phyloP scores from a whole-genome alignment of 2,329 filamentous ascomycete species.

The Tolypocladium amazonense region DNA sequence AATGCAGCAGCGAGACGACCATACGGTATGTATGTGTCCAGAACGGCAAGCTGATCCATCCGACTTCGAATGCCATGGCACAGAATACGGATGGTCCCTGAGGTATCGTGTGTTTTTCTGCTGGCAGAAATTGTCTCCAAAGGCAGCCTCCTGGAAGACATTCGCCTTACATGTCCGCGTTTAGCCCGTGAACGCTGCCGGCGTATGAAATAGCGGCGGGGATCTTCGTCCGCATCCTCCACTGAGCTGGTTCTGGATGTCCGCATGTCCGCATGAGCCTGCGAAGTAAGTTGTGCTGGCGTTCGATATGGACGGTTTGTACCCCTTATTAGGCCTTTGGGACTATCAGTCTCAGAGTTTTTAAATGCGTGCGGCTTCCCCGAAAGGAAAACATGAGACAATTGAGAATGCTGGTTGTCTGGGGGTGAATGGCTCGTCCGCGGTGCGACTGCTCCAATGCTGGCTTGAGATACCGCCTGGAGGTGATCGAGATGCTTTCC shows the following conservation, averaged over 20 bases:
- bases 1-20: constrained; percentile 5
- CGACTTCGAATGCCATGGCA: constrained; percentile 3
- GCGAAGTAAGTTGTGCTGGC: neutral
- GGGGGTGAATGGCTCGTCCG: neutral
- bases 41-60: constrained; percentile 3
- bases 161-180: constrained; percentile 9
- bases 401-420: constrained; percentile 1
- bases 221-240: constrained; percentile 3
- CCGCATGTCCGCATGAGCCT: neutral
- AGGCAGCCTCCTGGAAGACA: constrained; percentile 12
- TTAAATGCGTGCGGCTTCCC: constrained; percentile 1
- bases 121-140: constrained; percentile 13
- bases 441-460: neutral
- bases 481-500: neutral
- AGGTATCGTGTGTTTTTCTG: constrained; percentile 7
- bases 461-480: neutral
- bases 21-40: constrained; percentile 2
- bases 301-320: neutral
- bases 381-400: constrained; percentile 1
- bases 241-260: neutral
- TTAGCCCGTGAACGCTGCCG: constrained; percentile 7
- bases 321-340: neutral
- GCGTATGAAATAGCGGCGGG: constrained; percentile 10
- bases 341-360: neutral
- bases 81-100: neutral